These are phyloP conservation scores for Osmanthus fragrans DNA, from an alignment of 257 asterid species.

Conservation along the genomic window DNA sequence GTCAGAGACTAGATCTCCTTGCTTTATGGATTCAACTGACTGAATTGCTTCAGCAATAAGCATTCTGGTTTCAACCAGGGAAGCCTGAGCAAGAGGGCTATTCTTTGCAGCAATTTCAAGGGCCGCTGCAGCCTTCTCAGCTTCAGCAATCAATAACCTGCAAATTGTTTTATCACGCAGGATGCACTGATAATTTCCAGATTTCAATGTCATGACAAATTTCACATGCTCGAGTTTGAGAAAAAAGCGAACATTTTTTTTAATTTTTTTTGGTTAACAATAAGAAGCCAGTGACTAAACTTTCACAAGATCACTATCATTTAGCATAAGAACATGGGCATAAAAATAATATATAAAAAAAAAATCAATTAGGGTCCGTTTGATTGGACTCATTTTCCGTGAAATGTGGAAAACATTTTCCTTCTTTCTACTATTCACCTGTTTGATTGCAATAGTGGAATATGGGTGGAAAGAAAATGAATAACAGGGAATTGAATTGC, in stretches of 20 bases:
- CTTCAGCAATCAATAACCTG: constrained; percentile 91
- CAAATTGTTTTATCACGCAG: constrained; percentile 7
- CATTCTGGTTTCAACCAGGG: constrained; percentile 73
- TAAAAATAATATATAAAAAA: not conserved
- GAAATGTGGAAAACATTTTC: no score
- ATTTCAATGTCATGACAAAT: not conserved
- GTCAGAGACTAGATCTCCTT: constrained; percentile 32
- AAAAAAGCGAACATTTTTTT: not conserved
- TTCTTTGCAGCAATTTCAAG: constrained; percentile 72
- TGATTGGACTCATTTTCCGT: no score
- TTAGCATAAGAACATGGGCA: constrained; percentile 16
- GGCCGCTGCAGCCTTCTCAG: constrained; percentile 83
- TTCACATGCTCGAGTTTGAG: not conserved
- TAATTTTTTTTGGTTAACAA: not conserved
- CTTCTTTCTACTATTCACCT: no score
- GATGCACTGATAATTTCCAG: not conserved
- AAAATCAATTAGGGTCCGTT: no score
- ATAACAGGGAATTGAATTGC: no score
- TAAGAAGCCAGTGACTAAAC: not conserved
- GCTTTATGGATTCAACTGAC: constrained; percentile 53
- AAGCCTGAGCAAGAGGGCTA: constrained; percentile 68
- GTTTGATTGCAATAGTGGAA: no score
- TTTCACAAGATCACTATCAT: constrained; percentile 10
- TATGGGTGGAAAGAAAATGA: no score
- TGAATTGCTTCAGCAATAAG: constrained; percentile 75